Conservation (phyloP, 306 rosid species). For the Quercus berberidifolia region DNA sequence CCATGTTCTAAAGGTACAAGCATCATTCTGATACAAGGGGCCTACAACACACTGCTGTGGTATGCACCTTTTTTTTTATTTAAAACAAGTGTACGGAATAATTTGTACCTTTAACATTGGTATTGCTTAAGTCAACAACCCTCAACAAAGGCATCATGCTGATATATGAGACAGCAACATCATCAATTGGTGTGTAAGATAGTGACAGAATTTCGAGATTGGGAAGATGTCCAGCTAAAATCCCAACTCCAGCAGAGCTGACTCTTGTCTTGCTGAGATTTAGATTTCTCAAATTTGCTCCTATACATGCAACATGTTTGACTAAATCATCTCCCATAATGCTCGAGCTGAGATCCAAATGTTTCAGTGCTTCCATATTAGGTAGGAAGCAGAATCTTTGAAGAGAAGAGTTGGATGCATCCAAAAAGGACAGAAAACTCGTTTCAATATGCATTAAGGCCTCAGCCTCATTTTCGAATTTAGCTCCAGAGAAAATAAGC, state of each 20-base stretch:
- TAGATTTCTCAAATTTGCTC: slow-evolving; percentile 63
- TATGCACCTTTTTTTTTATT: neutral
- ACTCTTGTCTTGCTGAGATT: slow-evolving; percentile 69
- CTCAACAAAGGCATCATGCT: slow-evolving; percentile 77
- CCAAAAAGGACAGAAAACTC: slow-evolving; percentile 50
- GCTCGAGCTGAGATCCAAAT: slow-evolving; percentile 77
- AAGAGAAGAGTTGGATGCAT: slow-evolving; percentile 57
- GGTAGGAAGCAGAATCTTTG: slow-evolving; percentile 54
- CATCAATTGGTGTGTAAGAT: slow-evolving; percentile 72
- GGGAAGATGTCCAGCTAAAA: slow-evolving; percentile 70
- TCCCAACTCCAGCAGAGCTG: slow-evolving; percentile 65
- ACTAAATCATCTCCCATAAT: slow-evolving; percentile 61
- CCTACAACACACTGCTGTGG: neutral
- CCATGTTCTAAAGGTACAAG: neutral
- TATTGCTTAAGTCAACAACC: slow-evolving; percentile 69
- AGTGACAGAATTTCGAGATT: slow-evolving; percentile 63
- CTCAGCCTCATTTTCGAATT: slow-evolving; percentile 52
- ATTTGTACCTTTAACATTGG: slow-evolving; percentile 66
- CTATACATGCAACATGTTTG: slow-evolving; percentile 52
- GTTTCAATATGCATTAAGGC: slow-evolving; percentile 42
- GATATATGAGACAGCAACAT: slow-evolving; percentile 49
- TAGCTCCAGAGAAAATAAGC: slow-evolving; percentile 66
- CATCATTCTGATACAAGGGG: neutral
- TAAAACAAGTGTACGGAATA: slow-evolving; percentile 2
- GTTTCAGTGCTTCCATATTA: slow-evolving; percentile 51